These are phyloP conservation scores for Phytophthora sansomeana DNA, from an alignment of 352 stramenopile genomes.

Conservation along the genomic window DNA sequence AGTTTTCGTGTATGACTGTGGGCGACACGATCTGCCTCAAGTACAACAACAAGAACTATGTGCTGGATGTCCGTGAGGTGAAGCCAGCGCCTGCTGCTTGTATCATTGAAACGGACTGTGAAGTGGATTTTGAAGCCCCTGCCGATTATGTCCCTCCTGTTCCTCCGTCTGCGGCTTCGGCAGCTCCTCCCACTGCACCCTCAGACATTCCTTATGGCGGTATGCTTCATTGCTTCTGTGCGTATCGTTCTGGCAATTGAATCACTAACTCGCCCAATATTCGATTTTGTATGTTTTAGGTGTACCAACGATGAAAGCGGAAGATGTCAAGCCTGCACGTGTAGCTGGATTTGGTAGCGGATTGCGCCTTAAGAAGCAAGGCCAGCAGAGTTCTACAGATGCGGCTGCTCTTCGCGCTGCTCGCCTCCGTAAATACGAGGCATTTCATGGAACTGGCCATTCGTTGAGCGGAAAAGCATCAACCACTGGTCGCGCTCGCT, in stretches of 20 bases:
- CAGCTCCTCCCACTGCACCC: conserved; percentile 38
- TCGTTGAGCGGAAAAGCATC: conserved; percentile 72
- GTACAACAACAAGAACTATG: conserved; percentile 99
- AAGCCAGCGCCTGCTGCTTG: conserved; percentile 95
- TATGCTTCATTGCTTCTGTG: conserved; percentile 18
- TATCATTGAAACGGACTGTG: conserved; percentile 99
- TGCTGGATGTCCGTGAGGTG: conserved; percentile 98
- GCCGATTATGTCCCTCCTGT: conserved; percentile 78
- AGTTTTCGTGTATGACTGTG: conserved; percentile 98
- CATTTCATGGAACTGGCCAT: conserved; percentile 83
- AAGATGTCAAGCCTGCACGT: conserved; percentile 49
- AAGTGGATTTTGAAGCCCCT: conserved; percentile 99
- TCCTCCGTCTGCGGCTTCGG: conserved; percentile 26
- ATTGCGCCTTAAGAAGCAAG: conserved; percentile 77
- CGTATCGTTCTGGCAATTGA: neutral
- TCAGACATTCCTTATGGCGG: conserved; percentile 74
- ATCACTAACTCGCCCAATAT: neutral
- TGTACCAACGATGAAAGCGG: conserved; percentile 70
- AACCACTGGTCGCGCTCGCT: conserved; percentile 26
- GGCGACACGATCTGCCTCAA: conserved; percentile 98
- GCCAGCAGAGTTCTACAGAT: conserved; percentile 65
- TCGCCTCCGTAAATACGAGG: conserved; percentile 83
- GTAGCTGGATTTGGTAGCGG: conserved; percentile 55
- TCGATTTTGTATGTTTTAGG: conserved; percentile 30
- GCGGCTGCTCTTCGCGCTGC: conserved; percentile 69